Evolutionary conservation across 495 filamentous ascomycete species (phyloP), one percentile per base, ranked within the genome.

Genomic region (Penicillium maclennaniae): DNA sequence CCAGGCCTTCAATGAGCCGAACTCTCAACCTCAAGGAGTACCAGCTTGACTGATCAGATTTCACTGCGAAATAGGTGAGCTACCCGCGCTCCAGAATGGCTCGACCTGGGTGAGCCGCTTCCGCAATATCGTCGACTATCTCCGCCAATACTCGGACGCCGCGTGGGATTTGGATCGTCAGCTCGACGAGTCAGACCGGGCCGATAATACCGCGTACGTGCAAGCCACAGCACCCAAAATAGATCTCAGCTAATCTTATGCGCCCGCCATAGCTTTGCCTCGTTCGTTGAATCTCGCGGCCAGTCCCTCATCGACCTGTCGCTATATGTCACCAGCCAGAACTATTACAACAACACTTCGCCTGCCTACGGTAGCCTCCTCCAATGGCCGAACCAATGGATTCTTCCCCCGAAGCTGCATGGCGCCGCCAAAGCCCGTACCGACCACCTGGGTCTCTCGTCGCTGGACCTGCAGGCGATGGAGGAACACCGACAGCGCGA

Each of bases 241-340:
- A 19, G 34, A 14, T 3, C 9, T 46, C 40, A 44, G 36, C 40
- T 43, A 46, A 53, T 17, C 17, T 45, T 38, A 42, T 14, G 42
- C 25, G 31, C 19, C 27, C 46, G 10, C 21, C 37, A 8, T 52
- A 81, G 79, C 8, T 81, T 79, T 65, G 73, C 75, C 53, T 78
- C 87, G 51, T 88, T 87, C 65, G 59, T 91, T 51, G 75, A 79
- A 61, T 75, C 80, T 25, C 82, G 83, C 56, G 85, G 80, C 40
- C 75, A 83, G 58, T 76, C 82, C 19, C 82, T 95, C 48, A 56
- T 93, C 58, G 83, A 88, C 56, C 83, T 92, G 59, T 91, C 83
- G 47, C 85, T 98, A 58, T 97, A 93, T 71, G 84, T 91, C 62
- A 93, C 89, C 37, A 86, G 84, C 56, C 80, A 86, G 52, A 97